Evolutionary conservation across 257 asterid species (phyloP), one percentile per base, ranked within the genome.

Genomic region (Primulina eburnea): DNA sequence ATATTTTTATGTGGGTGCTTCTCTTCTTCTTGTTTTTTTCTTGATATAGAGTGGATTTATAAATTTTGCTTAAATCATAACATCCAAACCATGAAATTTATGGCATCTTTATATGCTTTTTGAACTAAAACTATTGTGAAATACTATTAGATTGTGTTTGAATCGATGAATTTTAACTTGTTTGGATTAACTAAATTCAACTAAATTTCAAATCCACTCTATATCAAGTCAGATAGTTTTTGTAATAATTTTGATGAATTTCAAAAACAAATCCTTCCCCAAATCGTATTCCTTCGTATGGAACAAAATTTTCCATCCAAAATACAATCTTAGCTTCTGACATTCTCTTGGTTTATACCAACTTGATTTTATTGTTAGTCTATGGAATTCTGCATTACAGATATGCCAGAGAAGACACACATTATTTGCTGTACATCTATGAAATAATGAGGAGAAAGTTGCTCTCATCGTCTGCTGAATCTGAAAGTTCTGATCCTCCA

Each of bases 401-500:
- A 82, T 93, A 93, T 79, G 99, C 97, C 37, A 84, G 97, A 84
- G 99, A 93, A 82, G 99, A 93, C 75, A 90, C 99, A 24, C 99
- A 93, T 79, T 93, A 89, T 85, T 88, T 93, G 82, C 67, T 93
- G 85, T 84, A 86, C 79, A 93, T 93, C 66, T 90, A 89, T 77
- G 99, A 93, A 78, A 77, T 89, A 67, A 90, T 93, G 99, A 83
- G 88, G 85, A 73, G 57, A 60, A 78, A 73, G 78, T 81, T 93
- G 83, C 86, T 86, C 29, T 60, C 67, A 52, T 69, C 73, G 21
- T 17, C 88, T 73, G 72, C 86, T 69, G 91, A 83, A 57, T 33
- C 87, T 71, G 96, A 80, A 69, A 77, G 82, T 79, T 68, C 92
- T 68, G 92, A 86, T 75, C 78, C 85, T 79, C 94, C 89, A 62